phyloP scores from a whole-genome alignment of 2,329 filamentous ascomycete genomes.

The Phyllosticta citribraziliensis region DNA sequence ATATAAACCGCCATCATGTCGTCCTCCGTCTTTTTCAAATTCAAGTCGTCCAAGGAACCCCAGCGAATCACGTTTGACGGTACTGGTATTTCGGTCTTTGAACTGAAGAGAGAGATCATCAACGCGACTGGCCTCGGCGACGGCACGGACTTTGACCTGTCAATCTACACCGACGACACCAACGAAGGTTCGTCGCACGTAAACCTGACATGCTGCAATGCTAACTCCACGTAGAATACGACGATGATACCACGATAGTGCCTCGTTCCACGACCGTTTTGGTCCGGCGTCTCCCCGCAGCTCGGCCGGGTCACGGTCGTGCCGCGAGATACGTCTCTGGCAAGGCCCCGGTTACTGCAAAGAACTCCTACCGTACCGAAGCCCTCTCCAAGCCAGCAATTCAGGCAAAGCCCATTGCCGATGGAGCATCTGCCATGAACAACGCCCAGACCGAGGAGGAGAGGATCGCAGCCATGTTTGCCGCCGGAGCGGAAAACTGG shows the following conservation, averaged over 20 bases:
- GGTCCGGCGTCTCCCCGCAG: constrained; percentile 73
- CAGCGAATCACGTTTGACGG: constrained; percentile 94
- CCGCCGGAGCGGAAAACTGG: constrained; percentile 84
- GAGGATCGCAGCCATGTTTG: constrained; percentile 85
- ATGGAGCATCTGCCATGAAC: constrained; percentile 56
- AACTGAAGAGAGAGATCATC: constrained; percentile 98
- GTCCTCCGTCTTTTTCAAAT: constrained; percentile 99
- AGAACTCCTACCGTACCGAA: constrained; percentile 64
- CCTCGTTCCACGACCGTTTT: constrained; percentile 90
- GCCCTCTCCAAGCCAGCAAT: constrained; percentile 43
- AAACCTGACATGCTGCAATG: background rate
- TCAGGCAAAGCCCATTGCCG: constrained; percentile 29
- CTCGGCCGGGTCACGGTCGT: constrained; percentile 75
- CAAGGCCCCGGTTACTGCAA: constrained; percentile 84
- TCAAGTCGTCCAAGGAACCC: constrained; percentile 96
- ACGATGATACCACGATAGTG: constrained; percentile 96
- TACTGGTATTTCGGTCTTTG: constrained; percentile 95
- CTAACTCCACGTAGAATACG: constrained; percentile 54
- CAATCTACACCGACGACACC: constrained; percentile 86
- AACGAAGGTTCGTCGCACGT: constrained; percentile 61
- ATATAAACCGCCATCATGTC: constrained; percentile 51
- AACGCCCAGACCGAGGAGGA: constrained; percentile 86
- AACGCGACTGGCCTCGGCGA: constrained; percentile 86
- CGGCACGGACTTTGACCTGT: constrained; percentile 90
- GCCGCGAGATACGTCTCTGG: constrained; percentile 93